phyloP scores from a whole-genome alignment of 2,329 filamentous ascomycete genomes.

The Sporothrix curviconia region DNA sequence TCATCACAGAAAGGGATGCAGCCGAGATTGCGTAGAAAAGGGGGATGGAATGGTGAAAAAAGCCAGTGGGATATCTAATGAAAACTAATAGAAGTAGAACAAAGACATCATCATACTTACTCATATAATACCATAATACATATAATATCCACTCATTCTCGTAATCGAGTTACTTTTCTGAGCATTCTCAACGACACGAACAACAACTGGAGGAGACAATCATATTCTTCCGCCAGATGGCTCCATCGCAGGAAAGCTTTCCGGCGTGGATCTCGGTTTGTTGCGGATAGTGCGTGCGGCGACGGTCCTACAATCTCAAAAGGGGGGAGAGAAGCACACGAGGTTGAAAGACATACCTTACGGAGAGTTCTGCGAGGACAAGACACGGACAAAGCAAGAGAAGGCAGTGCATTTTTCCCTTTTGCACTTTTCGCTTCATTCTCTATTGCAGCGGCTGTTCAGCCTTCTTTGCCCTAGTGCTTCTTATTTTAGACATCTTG shows the following conservation, averaged over 20 bases:
- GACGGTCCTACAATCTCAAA: not conserved
- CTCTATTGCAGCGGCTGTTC: not conserved
- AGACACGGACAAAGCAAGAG: not conserved
- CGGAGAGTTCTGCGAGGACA: not conserved
- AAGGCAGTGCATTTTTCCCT: no score
- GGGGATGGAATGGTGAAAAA: not conserved
- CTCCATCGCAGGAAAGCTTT: not conserved
- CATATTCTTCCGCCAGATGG: no score
- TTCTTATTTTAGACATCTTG: slow-evolving; percentile 11
- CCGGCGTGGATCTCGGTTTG: not conserved
- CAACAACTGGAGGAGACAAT: no score
- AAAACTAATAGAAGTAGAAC: no score
- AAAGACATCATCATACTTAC: no score
- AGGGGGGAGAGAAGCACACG: not conserved
- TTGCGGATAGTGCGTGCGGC: not conserved
- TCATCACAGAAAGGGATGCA: not conserved
- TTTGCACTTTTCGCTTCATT: not conserved
- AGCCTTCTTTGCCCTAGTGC: not conserved
- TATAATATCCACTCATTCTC: no score
- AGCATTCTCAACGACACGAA: no score
- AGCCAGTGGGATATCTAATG: not conserved
- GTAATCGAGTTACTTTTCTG: no score
- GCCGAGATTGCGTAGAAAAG: not conserved
- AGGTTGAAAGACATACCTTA: not conserved
- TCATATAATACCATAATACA: no score